Percentiles rank a stretch among this genome's conserved stretches.
phyloP scores from a whole-genome alignment of 2,329 filamentous ascomycete genomes.

The Cordyceps cateniannulata region DNA sequence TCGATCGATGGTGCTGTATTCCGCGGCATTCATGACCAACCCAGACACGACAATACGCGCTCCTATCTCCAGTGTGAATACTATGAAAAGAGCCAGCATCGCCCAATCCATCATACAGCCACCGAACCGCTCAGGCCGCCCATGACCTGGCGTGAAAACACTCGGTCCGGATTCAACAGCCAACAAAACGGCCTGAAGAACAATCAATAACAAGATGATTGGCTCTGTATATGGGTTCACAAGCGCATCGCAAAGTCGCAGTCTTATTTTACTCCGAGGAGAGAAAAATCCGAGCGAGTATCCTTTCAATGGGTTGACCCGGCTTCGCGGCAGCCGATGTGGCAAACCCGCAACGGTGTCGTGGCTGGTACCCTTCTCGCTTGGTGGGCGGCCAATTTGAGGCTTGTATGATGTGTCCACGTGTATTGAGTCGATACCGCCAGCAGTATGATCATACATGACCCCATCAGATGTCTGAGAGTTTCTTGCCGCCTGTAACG shows the following conservation, averaged over 20 bases:
- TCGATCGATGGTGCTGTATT: conserved; percentile 87
- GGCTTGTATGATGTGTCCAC: conserved; percentile 47
- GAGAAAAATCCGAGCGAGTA: conserved; percentile 81
- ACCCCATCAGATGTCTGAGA: conserved; percentile 34
- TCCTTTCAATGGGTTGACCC: conserved; percentile 72
- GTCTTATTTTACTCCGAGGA: conserved; percentile 67
- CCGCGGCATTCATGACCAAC: conserved; percentile 79
- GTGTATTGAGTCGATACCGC: conserved; percentile 28
- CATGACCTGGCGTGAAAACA: conserved; percentile 58
- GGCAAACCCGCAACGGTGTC: conserved; percentile 16
- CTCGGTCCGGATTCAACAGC: conserved; percentile 72
- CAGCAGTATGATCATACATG: conserved; percentile 19
- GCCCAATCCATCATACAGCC: conserved; percentile 66
- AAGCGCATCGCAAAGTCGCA: conserved; percentile 72
- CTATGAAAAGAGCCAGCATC: conserved; percentile 73
- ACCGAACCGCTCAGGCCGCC: conserved; percentile 60
- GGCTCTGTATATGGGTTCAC: conserved; percentile 86
- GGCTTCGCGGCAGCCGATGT: conserved; percentile 15
- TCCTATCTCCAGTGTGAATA: conserved; percentile 83
- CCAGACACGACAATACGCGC: conserved; percentile 88
- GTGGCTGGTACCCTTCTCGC: conserved; percentile 37
- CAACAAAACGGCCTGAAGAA: conserved; percentile 82
- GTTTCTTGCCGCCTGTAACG: conserved; percentile 45
- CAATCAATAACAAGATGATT: conserved; percentile 76
- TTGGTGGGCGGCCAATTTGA: conserved; percentile 36